Percentiles rank a stretch among this genome's conserved stretches.
Evolutionary conservation across 208 protist genomes (phyloP).

Genomic region (Wallacemonas collosoma): DNA sequence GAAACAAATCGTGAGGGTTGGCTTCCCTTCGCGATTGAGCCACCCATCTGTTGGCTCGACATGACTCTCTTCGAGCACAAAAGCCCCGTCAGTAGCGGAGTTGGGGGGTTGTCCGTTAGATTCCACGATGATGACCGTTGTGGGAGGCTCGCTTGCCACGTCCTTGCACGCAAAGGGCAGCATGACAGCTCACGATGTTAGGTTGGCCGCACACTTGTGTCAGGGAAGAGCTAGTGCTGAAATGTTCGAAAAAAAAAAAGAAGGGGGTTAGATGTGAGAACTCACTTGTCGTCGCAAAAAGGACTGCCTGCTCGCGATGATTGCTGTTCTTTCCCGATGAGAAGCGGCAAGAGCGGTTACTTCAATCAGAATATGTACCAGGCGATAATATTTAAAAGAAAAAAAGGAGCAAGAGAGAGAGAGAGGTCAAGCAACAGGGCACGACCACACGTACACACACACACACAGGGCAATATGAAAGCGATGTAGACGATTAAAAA

Average conservation of each 20-base stretch:
- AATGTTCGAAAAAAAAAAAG: not conserved
- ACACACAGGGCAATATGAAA: too few species aligned
- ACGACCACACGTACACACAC: too few species aligned
- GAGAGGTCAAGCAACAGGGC: too few species aligned
- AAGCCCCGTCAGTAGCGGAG: slow-evolving; percentile 9
- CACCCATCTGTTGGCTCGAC: slow-evolving; percentile 26
- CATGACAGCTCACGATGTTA: slow-evolving; percentile 5
- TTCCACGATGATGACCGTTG: slow-evolving; percentile 25
- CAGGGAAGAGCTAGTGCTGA: not conserved
- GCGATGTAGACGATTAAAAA: too few species aligned
- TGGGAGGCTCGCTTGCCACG: slow-evolving; percentile 25
- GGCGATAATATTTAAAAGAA: too few species aligned
- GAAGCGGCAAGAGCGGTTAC: too few species aligned
- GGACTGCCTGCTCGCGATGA: too few species aligned
- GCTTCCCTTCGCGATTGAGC: slow-evolving; percentile 24
- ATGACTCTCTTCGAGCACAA: slow-evolving; percentile 13
- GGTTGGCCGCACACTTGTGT: not conserved
- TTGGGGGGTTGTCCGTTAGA: not conserved
- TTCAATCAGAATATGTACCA: too few species aligned
- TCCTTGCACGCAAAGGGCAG: slow-evolving; percentile 30
- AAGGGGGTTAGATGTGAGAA: too few species aligned
- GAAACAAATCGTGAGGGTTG: slow-evolving; percentile 23
- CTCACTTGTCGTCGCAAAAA: too few species aligned
- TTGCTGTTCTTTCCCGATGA: too few species aligned
- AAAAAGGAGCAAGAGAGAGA: too few species aligned